Evolutionary conservation across 78 protist genomes (phyloP), one percentile per base, ranked within the genome.

Genomic region (Salpingoeca rosetta): DNA sequence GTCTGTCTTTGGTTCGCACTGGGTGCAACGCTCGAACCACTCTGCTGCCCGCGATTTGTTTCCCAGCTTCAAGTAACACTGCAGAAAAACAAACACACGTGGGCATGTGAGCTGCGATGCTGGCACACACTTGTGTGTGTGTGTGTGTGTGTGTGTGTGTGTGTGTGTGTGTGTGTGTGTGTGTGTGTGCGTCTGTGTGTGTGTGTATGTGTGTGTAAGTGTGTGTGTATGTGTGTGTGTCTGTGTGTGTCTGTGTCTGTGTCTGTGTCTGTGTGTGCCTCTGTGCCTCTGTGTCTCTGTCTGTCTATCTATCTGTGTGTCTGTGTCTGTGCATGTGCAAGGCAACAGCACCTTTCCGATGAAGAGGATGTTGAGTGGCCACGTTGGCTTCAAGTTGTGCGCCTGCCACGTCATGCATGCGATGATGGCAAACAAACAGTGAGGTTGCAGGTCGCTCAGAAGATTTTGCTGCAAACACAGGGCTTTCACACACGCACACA

Each of bases 81-180:
- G n/a, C n/a, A n/a, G n/a, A n/a, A n/a, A n/a, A n/a, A 73, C 76
- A 73, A 73, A 73, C 31, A 73, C 31, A 73, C 31, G 81, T 40
- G 12, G 11, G 41, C 51, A 22, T 11, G 41, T 39, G 12, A 22
- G 39, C 24, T 12, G 12, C 31, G 12, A 17, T 39, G 81, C 51
- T 11, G 31, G 51, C 31, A 22, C 81, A 17, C 39, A n/a, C n/a
- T n/a, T n/a, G n/a, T n/a, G n/a, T n/a, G n/a, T n/a, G n/a, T n/a
- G n/a, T n/a, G n/a, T n/a, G 51, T 12, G 39, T 77, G 41, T 39
- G 81, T 77, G 41, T 77, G 81, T 77, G 81, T 39, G 81, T 40
- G 81, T 77, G 41, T 77, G 41, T 77, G 81, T 77, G 81, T 40
- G 81, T 77, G 81, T 77, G 81, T 39, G n/a, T n/a, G n/a, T n/a